Evolutionary conservation across 306 rosid genomes (phyloP).

Genomic region (Notholithocarpus densiflorus): DNA sequence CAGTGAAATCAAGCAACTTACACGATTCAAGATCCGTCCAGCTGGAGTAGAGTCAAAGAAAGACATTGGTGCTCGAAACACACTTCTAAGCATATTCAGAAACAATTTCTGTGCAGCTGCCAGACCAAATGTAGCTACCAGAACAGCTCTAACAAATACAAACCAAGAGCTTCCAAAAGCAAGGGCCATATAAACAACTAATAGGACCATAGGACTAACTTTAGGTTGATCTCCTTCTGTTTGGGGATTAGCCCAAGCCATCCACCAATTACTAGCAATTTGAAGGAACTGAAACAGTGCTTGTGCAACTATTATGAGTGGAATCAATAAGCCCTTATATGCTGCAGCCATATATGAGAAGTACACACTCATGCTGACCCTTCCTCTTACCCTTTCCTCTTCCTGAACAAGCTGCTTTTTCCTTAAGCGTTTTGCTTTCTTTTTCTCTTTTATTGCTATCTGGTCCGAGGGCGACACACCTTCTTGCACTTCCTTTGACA

Average conservation of each 20-base stretch:
- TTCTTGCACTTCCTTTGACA: conserved; percentile 89
- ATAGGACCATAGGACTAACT: conserved; percentile 76
- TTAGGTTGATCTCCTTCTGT: conserved; percentile 86
- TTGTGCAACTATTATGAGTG: conserved; percentile 87
- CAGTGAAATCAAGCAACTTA: conserved; percentile 35
- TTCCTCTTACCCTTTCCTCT: conserved; percentile 98
- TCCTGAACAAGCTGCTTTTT: conserved; percentile 98
- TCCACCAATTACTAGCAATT: conserved; percentile 99
- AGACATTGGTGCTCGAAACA: conserved; percentile 88
- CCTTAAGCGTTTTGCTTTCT: conserved; percentile 77
- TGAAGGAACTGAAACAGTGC: conserved; percentile 92
- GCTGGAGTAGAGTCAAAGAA: conserved; percentile 97
- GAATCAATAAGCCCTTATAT: conserved; percentile 83
- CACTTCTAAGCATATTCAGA: conserved; percentile 80
- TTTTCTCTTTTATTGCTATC: conserved; percentile 83
- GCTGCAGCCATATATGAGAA: conserved; percentile 98
- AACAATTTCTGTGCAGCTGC: conserved; percentile 84
- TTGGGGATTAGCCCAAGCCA: conserved; percentile 99
- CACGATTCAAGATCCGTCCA: conserved; percentile 94
- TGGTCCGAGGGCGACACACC: conserved; percentile 64
- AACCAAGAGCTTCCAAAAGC: conserved; percentile 96
- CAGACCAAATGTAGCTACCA: conserved; percentile 92
- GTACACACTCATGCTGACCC: conserved; percentile 99
- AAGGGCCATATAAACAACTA: conserved; percentile 88
- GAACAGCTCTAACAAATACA: conserved; percentile 75